phyloP scores from a whole-genome alignment of 2,329 filamentous ascomycete species.

The Trichophyton verrucosum region DNA sequence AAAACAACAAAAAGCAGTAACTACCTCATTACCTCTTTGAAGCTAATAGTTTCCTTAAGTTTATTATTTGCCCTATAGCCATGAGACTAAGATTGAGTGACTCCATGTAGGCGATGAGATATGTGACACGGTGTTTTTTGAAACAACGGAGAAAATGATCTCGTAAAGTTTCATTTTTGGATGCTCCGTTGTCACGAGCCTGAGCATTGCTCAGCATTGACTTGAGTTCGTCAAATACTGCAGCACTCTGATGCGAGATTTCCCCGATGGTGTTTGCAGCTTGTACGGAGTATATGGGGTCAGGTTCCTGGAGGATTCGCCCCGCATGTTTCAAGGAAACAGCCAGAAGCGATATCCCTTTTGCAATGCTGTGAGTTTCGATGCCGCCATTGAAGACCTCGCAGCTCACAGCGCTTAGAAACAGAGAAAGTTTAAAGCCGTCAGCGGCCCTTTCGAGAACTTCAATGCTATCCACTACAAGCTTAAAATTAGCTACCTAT shows the following conservation, averaged over 20 bases:
- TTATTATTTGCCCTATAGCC: constrained; percentile 29
- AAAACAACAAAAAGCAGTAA: background rate
- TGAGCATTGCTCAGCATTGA: constrained; percentile 30
- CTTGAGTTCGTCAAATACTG: constrained; percentile 32
- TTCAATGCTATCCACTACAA: background rate
- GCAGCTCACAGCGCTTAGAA: constrained; percentile 32
- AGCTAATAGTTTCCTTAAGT: constrained; percentile 26
- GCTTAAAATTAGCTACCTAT: background rate
- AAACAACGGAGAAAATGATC: constrained; percentile 32
- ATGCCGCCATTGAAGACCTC: constrained; percentile 28
- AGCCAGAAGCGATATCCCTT: constrained; percentile 30
- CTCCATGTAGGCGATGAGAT: constrained; percentile 32
- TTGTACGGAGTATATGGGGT: constrained; percentile 22
- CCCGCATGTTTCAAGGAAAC: constrained; percentile 29
- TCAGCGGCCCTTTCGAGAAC: constrained; percentile 9
- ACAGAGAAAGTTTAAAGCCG: constrained; percentile 30
- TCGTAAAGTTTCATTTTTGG: constrained; percentile 20
- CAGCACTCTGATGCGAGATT: constrained; percentile 28
- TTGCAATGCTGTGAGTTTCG: constrained; percentile 33
- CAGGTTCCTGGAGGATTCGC: constrained; percentile 21
- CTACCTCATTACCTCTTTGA: constrained; percentile 14
- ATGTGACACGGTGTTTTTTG: constrained; percentile 31
- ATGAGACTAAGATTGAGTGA: constrained; percentile 30
- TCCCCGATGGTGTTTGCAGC: constrained; percentile 26
- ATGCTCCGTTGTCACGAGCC: constrained; percentile 17